Conservation (phyloP, 2,329 filamentous ascomycete species). For the Delphinella strobiligena region DNA sequence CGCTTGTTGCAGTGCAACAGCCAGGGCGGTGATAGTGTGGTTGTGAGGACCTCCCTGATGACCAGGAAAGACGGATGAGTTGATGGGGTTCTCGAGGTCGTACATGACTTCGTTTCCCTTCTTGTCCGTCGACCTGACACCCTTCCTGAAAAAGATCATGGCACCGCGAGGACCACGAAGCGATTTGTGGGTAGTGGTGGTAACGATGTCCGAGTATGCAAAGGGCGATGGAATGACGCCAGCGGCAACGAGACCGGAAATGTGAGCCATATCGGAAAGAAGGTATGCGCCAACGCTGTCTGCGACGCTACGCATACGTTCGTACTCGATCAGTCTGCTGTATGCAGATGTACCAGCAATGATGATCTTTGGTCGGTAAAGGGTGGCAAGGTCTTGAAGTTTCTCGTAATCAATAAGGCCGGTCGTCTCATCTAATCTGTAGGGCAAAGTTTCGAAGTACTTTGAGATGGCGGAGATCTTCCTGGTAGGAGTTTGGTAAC, state of each 20-base stretch:
- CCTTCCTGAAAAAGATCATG: slow-evolving; percentile 99
- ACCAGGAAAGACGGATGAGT: slow-evolving; percentile 97
- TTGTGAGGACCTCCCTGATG: slow-evolving; percentile 99
- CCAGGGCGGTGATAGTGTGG: slow-evolving; percentile 95
- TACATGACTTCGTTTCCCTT: slow-evolving; percentile 83
- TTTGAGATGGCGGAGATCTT: slow-evolving; percentile 91
- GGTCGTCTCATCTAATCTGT: slow-evolving; percentile 78
- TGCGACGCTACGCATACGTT: slow-evolving; percentile 89
- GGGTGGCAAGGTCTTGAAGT: slow-evolving; percentile 75
- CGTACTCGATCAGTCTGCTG: slow-evolving; percentile 95
- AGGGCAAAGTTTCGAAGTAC: slow-evolving; percentile 98
- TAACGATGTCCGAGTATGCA: slow-evolving; percentile 85
- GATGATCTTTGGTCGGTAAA: slow-evolving; percentile 93
- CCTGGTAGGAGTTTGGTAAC: slow-evolving; percentile 81
- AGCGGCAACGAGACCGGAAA: slow-evolving; percentile 88
- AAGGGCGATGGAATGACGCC: slow-evolving; percentile 92
- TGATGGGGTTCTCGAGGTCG: slow-evolving; percentile 91
- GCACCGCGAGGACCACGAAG: slow-evolving; percentile 92
- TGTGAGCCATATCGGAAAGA: slow-evolving; percentile 96
- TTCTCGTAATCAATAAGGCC: slow-evolving; percentile 95
- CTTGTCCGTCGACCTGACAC: slow-evolving; percentile 75
- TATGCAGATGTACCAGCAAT: slow-evolving; percentile 96
- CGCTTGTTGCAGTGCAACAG: slow-evolving; percentile 91
- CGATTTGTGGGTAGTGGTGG: slow-evolving; percentile 98
- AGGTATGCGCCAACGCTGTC: slow-evolving; percentile 91